A percentile compares a stretch with the other conserved stretches of the same genome.
phyloP scores from a whole-genome alignment of 805 yeast species.

The Limtongia smithiae region DNA sequence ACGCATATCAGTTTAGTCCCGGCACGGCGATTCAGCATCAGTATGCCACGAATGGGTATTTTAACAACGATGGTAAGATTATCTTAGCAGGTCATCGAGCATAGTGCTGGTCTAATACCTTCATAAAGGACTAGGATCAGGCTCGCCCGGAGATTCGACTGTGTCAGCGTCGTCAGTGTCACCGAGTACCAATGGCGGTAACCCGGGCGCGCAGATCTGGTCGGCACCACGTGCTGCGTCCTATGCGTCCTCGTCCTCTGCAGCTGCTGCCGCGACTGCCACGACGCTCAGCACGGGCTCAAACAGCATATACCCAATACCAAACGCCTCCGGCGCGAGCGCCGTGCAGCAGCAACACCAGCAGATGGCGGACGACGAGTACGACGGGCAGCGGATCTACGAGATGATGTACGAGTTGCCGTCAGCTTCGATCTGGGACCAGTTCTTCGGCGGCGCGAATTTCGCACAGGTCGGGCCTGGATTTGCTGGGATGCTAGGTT shows the following conservation, averaged over 20 bases:
- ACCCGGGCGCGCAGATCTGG: not conserved
- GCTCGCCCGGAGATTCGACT: slow-evolving; percentile 13
- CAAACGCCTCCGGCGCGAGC: slow-evolving; percentile 3
- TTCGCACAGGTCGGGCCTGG: slow-evolving; percentile 17
- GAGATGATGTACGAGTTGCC: slow-evolving; percentile 38
- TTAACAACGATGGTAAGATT: slow-evolving; percentile 2
- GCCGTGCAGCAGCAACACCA: slow-evolving; percentile 9
- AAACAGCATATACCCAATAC: not conserved
- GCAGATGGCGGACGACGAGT: slow-evolving; percentile 23
- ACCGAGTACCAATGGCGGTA: slow-evolving; percentile 2
- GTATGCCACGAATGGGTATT: not conserved
- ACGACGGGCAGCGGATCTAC: slow-evolving; percentile 36
- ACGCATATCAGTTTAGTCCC: slow-evolving; percentile 29
- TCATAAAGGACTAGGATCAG: not conserved
- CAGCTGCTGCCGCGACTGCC: not conserved
- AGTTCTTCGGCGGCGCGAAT: slow-evolving; percentile 30
- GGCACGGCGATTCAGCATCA: slow-evolving; percentile 23
- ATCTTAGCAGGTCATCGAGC: not conserved
- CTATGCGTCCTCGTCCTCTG: not conserved
- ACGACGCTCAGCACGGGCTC: slow-evolving; percentile 7
- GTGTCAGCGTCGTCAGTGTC: slow-evolving; percentile 17
- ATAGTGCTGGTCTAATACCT: not conserved
- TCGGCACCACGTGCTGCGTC: slow-evolving; percentile 9
- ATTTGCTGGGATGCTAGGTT: slow-evolving; percentile 13
- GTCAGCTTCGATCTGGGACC: slow-evolving; percentile 38